phyloP scores from a whole-genome alignment of 192 early-diverging fungal genomes.

The Umbelopsis vinacea region DNA sequence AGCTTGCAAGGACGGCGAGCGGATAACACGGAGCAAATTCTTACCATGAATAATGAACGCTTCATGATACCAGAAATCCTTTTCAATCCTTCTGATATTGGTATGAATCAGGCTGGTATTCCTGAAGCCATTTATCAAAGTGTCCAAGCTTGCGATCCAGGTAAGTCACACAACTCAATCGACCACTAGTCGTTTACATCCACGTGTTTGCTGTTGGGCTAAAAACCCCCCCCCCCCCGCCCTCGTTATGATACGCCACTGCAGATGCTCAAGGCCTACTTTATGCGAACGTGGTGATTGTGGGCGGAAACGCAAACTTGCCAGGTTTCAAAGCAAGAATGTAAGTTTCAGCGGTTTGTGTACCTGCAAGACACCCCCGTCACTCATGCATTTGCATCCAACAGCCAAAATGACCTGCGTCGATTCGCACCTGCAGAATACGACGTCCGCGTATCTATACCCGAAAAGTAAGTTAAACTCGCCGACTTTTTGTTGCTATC shows the following conservation, averaged over 20 bases:
- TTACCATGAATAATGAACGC: slow-evolving; percentile 74
- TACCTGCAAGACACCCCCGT: neutral
- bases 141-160: slow-evolving; percentile 52
- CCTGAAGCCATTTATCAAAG: slow-evolving; percentile 66
- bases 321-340: slow-evolving; percentile 67
- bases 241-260: slow-evolving; percentile 4
- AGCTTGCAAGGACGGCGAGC: slow-evolving; percentile 10
- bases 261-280: slow-evolving; percentile 62
- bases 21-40: slow-evolving; percentile 50
- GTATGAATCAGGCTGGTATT: slow-evolving; percentile 72
- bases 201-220: too few relatives aligned
- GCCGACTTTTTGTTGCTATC: too few relatives aligned
- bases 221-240: too few relatives aligned
- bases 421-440: slow-evolving; percentile 56
- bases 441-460: slow-evolving; percentile 57
- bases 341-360: slow-evolving; percentile 42
- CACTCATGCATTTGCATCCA: slow-evolving; percentile 17
- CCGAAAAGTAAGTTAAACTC: slow-evolving; percentile 57
- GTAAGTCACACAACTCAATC: slow-evolving; percentile 30
- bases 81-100: slow-evolving; percentile 77
- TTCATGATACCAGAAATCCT: slow-evolving; percentile 79
- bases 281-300: slow-evolving; percentile 68
- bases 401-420: slow-evolving; percentile 57
- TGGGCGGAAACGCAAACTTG: slow-evolving; percentile 69
- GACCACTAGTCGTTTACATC: neutral